Evolutionary conservation across 1,139 yeast species (phyloP).

Genomic region (Blastobotrys serpentis): DNA sequence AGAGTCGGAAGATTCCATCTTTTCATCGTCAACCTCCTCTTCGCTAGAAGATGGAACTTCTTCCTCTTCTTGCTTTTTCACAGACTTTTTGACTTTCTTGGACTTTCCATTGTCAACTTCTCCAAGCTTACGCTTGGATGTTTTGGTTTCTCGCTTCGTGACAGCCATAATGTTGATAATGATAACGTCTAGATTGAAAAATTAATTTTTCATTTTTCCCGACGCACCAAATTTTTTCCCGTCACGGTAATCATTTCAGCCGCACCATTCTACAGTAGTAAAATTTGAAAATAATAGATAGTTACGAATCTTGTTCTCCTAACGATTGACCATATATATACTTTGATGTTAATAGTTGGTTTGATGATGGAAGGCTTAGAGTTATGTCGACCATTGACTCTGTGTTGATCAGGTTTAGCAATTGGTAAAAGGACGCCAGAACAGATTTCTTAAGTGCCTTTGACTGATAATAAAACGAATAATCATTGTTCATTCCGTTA

Average conservation of each 20-base stretch:
- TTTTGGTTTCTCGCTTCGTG: slow-evolving; percentile 4
- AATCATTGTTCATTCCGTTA: too few species aligned
- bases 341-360: too few species aligned
- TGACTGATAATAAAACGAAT: too few species aligned
- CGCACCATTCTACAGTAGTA: too few species aligned
- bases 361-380: too few species aligned
- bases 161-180: slow-evolving; percentile 3
- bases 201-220: slow-evolving; percentile 3
- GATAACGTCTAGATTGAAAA: slow-evolving; percentile 5
- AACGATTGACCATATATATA: too few species aligned
- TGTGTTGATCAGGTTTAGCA: too few species aligned
- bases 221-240: slow-evolving; percentile 4
- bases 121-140: slow-evolving; percentile 14
- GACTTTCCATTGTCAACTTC: slow-evolving; percentile 8
- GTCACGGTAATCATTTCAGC: neutral
- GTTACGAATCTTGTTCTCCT: too few species aligned
- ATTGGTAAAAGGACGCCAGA: too few species aligned
- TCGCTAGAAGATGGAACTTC: slow-evolving; percentile 11
- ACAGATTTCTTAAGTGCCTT: too few species aligned
- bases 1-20: slow-evolving; percentile 31
- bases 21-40: slow-evolving; percentile 30
- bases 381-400: too few species aligned
- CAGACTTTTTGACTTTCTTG: slow-evolving; percentile 19
- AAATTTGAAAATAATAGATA: too few species aligned
- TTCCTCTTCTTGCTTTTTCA: slow-evolving; percentile 17